These are phyloP conservation scores for Gnetum montanum DNA, from an alignment of 75 land plant species.

Conservation along the genomic window DNA sequence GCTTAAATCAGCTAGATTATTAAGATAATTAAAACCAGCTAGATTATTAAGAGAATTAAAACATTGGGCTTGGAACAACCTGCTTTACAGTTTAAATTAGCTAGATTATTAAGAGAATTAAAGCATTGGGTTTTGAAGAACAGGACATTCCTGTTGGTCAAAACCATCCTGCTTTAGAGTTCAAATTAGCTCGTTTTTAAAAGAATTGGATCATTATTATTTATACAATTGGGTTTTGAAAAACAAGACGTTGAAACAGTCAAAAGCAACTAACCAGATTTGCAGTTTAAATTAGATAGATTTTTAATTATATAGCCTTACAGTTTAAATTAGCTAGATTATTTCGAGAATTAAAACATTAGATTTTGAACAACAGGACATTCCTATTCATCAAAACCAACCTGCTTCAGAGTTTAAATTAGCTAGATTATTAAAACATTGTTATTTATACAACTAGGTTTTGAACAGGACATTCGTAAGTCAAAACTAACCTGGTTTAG, in stretches of 20 bases:
- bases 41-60: not conserved
- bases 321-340: not conserved
- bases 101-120: not conserved
- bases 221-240: not conserved
- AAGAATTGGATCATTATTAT: not conserved
- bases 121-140: constrained; percentile 21
- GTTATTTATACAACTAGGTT: not conserved
- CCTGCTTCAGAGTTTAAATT: not conserved
- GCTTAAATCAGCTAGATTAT: not conserved
- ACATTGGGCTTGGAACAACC: too few species aligned
- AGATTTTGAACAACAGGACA: constrained; percentile 29
- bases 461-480: too few species aligned
- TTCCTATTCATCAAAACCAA: not conserved
- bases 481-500: too few species aligned
- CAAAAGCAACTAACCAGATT: too few species aligned
- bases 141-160: constrained; percentile 22
- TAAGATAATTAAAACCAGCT: not conserved
- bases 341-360: not conserved
- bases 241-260: too few species aligned
- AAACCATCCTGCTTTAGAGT: not conserved
- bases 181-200: not conserved
- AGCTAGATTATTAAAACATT: not conserved
- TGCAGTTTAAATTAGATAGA: not conserved
- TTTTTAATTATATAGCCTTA: not conserved
- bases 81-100: too few species aligned